A percentile compares a stretch with the other conserved stretches of the same genome.
phyloP scores from a whole-genome alignment of 768 basidiomycete species.

The Russula dissimulans region DNA sequence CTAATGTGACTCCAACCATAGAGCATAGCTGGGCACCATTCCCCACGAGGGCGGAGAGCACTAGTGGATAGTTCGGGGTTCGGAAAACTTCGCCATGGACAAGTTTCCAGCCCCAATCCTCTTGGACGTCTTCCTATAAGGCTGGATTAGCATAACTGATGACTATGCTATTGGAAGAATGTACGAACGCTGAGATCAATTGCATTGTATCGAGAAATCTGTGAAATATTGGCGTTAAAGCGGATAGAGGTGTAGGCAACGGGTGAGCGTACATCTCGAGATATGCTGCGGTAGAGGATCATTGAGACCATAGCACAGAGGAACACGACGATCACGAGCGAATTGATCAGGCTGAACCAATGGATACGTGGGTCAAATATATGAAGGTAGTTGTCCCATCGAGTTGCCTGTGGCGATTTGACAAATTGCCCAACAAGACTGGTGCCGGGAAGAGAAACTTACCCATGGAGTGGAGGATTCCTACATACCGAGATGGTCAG shows the following conservation, averaged over 20 bases:
- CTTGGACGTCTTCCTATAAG: constrained; percentile 85
- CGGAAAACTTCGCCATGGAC: constrained; percentile 96
- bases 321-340: constrained; percentile 83
- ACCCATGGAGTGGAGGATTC: constrained; percentile 84
- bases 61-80: constrained; percentile 63
- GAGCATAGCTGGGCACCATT: constrained; percentile 80
- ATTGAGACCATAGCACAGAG: constrained; percentile 90
- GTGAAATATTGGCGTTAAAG: constrained; percentile 1
- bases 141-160: not conserved
- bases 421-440: not conserved
- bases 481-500: constrained; percentile 29
- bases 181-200: constrained; percentile 74
- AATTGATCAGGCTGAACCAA: constrained; percentile 94
- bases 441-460: constrained; percentile 12
- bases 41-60: constrained; percentile 80
- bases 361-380: constrained; percentile 92
- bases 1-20: constrained; percentile 83
- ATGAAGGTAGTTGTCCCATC: constrained; percentile 95
- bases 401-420: constrained; percentile 53
- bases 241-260: not conserved
- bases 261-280: constrained; percentile 60
- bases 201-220: constrained; percentile 92
- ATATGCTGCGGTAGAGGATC: constrained; percentile 78
- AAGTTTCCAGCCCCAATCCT: constrained; percentile 98
- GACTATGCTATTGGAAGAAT: not conserved